Conservation (phyloP, 495 filamentous ascomycete species). For the Baudoinia panamericana region DNA sequence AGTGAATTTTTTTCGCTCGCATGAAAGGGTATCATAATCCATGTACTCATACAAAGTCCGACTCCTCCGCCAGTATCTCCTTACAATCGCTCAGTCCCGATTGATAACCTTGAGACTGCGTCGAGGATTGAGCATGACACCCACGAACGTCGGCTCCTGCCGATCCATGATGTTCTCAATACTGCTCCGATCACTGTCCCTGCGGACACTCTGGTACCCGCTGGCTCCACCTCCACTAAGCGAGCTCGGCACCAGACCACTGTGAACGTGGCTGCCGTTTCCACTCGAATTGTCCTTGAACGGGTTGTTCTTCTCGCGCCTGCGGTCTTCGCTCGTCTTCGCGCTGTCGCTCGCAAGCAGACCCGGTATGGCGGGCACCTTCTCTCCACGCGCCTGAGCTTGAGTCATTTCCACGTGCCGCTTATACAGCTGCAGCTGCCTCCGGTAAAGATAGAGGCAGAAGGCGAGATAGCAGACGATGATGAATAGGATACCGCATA, state of each 20-base stretch:
- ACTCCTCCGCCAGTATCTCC: too few species aligned
- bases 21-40: too few species aligned
- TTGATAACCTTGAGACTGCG: conserved; percentile 64
- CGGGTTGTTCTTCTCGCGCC: conserved; percentile 4
- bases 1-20: too few species aligned
- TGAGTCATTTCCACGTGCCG: conserved; percentile 46
- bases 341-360: conserved; percentile 12
- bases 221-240: neutral
- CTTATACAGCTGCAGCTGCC: conserved; percentile 48
- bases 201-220: conserved; percentile 12
- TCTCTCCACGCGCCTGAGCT: conserved; percentile 23
- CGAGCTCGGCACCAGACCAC: conserved; percentile 6
- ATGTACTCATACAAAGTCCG: neutral
- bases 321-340: conserved; percentile 26
- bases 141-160: conserved; percentile 58
- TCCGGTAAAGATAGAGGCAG: conserved; percentile 56
- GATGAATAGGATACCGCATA: conserved; percentile 48
- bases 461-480: conserved; percentile 52
- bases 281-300: conserved; percentile 3
- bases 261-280: conserved; percentile 8
- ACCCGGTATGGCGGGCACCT: conserved; percentile 14
- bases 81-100: conserved; percentile 32
- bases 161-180: conserved; percentile 44
- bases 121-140: conserved; percentile 56
- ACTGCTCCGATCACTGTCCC: conserved; percentile 26